Conservation (phyloP, 768 basidiomycete species). For the Russula olivacea region DNA sequence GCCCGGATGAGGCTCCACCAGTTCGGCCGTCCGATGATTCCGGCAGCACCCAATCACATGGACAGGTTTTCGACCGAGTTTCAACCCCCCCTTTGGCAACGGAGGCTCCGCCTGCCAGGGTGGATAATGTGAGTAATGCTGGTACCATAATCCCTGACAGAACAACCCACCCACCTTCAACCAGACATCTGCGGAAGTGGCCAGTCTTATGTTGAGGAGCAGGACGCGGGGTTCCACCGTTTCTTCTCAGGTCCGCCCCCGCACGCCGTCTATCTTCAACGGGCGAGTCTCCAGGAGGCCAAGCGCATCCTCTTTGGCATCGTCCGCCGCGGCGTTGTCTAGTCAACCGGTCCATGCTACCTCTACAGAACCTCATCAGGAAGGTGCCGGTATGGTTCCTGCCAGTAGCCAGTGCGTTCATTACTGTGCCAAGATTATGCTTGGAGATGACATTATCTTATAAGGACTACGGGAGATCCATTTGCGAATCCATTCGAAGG, state of each 20-base stretch:
- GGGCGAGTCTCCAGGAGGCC: slow-evolving; percentile 18
- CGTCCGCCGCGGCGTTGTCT: slow-evolving; percentile 9
- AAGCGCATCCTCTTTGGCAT: slow-evolving; percentile 20
- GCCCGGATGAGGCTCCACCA: slow-evolving; percentile 22
- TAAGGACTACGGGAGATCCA: slow-evolving; percentile 4
- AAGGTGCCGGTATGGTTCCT: not conserved
- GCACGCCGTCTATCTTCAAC: slow-evolving; percentile 18
- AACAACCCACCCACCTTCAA: slow-evolving; percentile 3
- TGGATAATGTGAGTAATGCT: slow-evolving; percentile 4
- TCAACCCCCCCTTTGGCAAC: slow-evolving; percentile 1
- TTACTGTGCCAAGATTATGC: not conserved
- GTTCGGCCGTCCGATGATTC: slow-evolving; percentile 20
- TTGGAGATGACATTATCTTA: not conserved
- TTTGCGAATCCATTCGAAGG: slow-evolving; percentile 12
- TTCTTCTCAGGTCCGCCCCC: slow-evolving; percentile 24
- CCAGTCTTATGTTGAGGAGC: slow-evolving; percentile 12
- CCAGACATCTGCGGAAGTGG: slow-evolving; percentile 2
- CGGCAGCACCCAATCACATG: slow-evolving; percentile 16
- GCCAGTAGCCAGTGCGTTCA: slow-evolving; percentile 7
- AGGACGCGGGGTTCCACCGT: slow-evolving; percentile 23
- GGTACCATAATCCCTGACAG: slow-evolving; percentile 8
- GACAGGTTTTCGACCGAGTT: slow-evolving; percentile 12
- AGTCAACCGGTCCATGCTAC: not conserved
- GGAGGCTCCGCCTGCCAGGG: not conserved
- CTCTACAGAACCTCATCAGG: slow-evolving; percentile 9